Conservation (phyloP, 768 basidiomycete species). For the Crepidotus variabilis region DNA sequence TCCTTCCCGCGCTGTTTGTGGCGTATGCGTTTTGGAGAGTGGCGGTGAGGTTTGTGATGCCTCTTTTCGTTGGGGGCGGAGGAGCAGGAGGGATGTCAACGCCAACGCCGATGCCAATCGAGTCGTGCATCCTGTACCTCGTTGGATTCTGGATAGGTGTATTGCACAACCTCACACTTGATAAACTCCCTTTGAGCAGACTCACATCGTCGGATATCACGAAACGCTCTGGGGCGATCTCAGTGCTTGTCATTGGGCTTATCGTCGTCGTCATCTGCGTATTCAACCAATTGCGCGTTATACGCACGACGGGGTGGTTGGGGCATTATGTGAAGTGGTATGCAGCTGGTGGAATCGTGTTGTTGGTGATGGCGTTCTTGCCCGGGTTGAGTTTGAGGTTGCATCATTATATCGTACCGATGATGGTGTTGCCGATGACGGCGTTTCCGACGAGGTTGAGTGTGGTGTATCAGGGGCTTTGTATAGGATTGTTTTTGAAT, state of each 20-base stretch:
- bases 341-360: constrained; percentile 58
- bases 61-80: constrained; percentile 45
- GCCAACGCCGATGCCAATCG: constrained; percentile 53
- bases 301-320: constrained; percentile 83
- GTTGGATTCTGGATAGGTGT: constrained; percentile 78
- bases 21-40: constrained; percentile 77
- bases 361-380: constrained; percentile 61
- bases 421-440: constrained; percentile 71
- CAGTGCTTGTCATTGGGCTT: constrained; percentile 64
- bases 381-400: constrained; percentile 68
- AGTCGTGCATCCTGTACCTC: constrained; percentile 71
- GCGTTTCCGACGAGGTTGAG: constrained; percentile 65
- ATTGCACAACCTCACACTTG: constrained; percentile 67
- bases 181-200: constrained; percentile 71
- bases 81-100: too few species aligned
- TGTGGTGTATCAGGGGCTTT: constrained; percentile 76
- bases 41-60: constrained; percentile 71
- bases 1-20: constrained; percentile 76
- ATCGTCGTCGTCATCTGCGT: constrained; percentile 56
- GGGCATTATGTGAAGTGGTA: constrained; percentile 77
- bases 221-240: constrained; percentile 63
- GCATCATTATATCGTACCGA: constrained; percentile 81
- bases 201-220: constrained; percentile 68
- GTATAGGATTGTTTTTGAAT: constrained; percentile 80
- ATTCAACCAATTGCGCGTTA: constrained; percentile 76